Evolutionary conservation across 108 stramenopile genomes (phyloP).

Genomic region (Pseudonitzschia multiseries): DNA sequence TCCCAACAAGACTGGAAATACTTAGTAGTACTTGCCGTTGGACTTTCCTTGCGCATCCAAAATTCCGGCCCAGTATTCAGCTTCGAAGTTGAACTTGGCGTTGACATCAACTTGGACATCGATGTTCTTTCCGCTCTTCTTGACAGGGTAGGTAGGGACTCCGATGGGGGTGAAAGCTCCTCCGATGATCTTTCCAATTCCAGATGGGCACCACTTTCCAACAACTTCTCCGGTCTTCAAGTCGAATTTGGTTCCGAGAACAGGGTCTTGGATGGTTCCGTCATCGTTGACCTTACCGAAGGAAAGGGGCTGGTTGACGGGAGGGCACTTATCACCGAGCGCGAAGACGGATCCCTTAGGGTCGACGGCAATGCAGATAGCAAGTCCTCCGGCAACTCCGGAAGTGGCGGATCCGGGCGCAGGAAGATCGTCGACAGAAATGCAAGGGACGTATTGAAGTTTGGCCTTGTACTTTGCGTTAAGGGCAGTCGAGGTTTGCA

Average conservation of each 20-base stretch:
- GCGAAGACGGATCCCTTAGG: conserved; percentile 90
- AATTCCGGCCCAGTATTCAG: conserved; percentile 95
- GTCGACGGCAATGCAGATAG: conserved; percentile 96
- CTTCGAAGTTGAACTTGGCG: conserved; percentile 96
- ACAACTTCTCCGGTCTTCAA: conserved; percentile 93
- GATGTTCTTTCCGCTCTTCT: conserved; percentile 79
- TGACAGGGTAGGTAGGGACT: conserved; percentile 94
- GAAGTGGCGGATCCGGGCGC: conserved; percentile 87
- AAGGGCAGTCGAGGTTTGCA: conserved; percentile 57
- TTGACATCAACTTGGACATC: conserved; percentile 97
- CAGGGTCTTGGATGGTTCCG: conserved; percentile 89
- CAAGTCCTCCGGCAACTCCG: conserved; percentile 91
- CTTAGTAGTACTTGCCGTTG: conserved; percentile 98
- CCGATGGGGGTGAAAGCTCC: conserved; percentile 91
- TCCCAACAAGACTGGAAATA: conserved; percentile 13
- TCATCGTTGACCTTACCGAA: conserved; percentile 84
- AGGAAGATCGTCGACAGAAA: conserved; percentile 82
- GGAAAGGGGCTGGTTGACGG: conserved; percentile 93
- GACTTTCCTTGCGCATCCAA: conserved; percentile 98
- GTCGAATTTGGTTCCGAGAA: conserved; percentile 92
- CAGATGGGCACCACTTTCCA: conserved; percentile 88
- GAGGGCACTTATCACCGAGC: conserved; percentile 96
- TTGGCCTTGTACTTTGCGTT: conserved; percentile 50
- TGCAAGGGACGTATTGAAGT: conserved; percentile 86
- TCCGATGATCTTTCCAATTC: conserved; percentile 91